Evolutionary conservation across 495 filamentous ascomycete species (phyloP).

Genomic region (Bryoglossum gracile): DNA sequence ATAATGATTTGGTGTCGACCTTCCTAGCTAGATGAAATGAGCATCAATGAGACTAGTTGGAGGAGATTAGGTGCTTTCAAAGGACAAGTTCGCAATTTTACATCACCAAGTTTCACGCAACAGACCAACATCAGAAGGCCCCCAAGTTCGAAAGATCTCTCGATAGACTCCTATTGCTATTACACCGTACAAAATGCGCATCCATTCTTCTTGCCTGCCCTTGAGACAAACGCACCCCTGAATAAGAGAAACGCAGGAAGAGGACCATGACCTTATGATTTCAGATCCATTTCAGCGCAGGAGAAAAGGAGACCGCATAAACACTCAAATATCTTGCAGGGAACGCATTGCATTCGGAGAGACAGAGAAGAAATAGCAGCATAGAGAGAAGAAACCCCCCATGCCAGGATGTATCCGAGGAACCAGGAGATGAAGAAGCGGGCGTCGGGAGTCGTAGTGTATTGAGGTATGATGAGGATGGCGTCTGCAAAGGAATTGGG

Average conservation of each 20-base stretch:
- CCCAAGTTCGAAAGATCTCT: constrained; percentile 23
- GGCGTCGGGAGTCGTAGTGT: constrained; percentile 4
- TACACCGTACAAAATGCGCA: constrained; percentile 29
- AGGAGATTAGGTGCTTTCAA: too few relatives aligned
- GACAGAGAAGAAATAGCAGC: constrained; percentile 23
- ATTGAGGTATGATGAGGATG: constrained; percentile 12
- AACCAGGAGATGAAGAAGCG: constrained; percentile 20
- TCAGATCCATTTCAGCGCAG: constrained; percentile 21
- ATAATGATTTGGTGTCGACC: too few relatives aligned
- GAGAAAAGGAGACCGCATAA: constrained; percentile 19
- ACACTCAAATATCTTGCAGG: constrained; percentile 24
- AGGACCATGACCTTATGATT: constrained; percentile 19
- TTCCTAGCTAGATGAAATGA: too few relatives aligned
- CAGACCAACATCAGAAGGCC: background rate
- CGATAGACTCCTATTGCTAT: constrained; percentile 30
- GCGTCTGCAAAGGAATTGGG: constrained; percentile 13
- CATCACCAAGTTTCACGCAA: too few relatives aligned
- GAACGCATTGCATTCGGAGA: constrained; percentile 21
- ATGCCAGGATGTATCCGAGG: constrained; percentile 24
- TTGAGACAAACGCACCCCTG: constrained; percentile 17
- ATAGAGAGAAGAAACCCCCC: constrained; percentile 19
- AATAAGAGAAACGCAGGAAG: constrained; percentile 17
- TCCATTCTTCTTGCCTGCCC: constrained; percentile 19
- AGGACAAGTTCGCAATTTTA: too few relatives aligned
- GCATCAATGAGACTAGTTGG: too few relatives aligned